A percentile compares a stretch with the other conserved stretches of the same genome.
Evolutionary conservation across 1,139 yeast genomes (phyloP).

Genomic region (Zhuliangozyma parablackwelliae): DNA sequence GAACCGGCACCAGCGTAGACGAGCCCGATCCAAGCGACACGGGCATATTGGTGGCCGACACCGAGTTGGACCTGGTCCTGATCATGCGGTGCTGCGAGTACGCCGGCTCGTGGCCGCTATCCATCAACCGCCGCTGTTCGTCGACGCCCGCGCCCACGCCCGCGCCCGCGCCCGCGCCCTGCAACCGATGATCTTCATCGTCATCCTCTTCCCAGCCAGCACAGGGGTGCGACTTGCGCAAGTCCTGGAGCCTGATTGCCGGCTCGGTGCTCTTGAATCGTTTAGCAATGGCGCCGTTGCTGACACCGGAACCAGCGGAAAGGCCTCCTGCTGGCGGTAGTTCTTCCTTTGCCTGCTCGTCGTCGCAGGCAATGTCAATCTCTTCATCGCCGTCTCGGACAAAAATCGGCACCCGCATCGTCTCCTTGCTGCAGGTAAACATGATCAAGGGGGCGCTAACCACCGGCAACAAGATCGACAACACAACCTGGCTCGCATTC

Average conservation of each 20-base stretch:
- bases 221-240: slow-evolving; percentile 43
- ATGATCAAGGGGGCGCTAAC: slow-evolving; percentile 86
- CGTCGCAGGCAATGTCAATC: slow-evolving; percentile 13
- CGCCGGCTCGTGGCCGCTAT: background rate
- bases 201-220: slow-evolving; percentile 41
- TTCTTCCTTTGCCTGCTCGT: slow-evolving; percentile 11
- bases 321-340: background rate
- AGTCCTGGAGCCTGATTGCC: slow-evolving; percentile 40
- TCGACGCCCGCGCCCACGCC: background rate
- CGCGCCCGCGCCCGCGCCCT: slow-evolving; percentile 11
- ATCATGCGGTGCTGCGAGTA: slow-evolving; percentile 4
- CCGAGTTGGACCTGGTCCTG: slow-evolving; percentile 3
- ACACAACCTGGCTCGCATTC: slow-evolving; percentile 83
- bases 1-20: background rate
- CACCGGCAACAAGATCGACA: slow-evolving; percentile 79
- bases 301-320: too few relatives aligned
- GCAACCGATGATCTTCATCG: slow-evolving; percentile 13
- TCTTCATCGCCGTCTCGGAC: slow-evolving; percentile 30
- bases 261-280: slow-evolving; percentile 35
- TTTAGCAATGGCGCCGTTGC: background rate
- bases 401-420: slow-evolving; percentile 69
- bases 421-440: slow-evolving; percentile 69
- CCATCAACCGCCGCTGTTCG: background rate
- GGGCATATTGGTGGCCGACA: background rate
- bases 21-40: too few relatives aligned